These are phyloP conservation scores for Gracilaria gracilis DNA, from an alignment of 23 red algal species.

Conservation along the genomic window DNA sequence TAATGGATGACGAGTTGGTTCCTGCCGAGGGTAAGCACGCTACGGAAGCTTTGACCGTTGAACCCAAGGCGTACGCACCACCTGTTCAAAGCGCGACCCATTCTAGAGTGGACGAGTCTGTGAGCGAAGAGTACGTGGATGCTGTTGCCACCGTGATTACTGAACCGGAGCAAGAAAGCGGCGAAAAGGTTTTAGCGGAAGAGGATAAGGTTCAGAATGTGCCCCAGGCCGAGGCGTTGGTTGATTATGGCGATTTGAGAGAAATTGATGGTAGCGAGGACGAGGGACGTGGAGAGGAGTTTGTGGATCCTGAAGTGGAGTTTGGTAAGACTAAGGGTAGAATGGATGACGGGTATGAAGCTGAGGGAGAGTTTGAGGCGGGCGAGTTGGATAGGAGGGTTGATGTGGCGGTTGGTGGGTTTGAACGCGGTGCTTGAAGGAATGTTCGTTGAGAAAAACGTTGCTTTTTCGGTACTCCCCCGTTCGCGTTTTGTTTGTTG, in stretches of 20 bases:
- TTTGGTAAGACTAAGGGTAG: background rate
- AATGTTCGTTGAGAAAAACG: background rate
- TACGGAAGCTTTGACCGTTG: background rate
- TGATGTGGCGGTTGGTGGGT: slow-evolving; percentile 7
- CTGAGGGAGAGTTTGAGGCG: slow-evolving; percentile 24
- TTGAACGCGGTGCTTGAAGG: background rate
- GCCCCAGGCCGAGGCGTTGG: background rate
- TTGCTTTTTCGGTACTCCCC: slow-evolving; percentile 10
- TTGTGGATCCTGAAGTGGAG: slow-evolving; percentile 17
- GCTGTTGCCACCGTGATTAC: background rate
- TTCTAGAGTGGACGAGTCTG: slow-evolving; percentile 5
- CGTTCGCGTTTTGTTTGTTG: background rate
- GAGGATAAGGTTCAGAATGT: slow-evolving; percentile 16
- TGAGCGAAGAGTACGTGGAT: slow-evolving; percentile 35
- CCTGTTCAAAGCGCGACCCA: background rate
- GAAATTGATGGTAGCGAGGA: slow-evolving; percentile 15
- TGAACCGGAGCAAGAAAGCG: background rate
- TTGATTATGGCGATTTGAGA: slow-evolving; percentile 8
- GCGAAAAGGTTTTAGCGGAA: slow-evolving; percentile 12
- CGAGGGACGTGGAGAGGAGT: slow-evolving; percentile 11
- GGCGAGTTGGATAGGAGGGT: background rate
- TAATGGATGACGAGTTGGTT: background rate
- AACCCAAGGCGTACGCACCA: background rate
- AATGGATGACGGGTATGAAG: background rate
- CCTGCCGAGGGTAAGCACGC: slow-evolving; percentile 15